Conservation (phyloP, 2,329 filamentous ascomycete species). For the Fusarium tuaranense region DNA sequence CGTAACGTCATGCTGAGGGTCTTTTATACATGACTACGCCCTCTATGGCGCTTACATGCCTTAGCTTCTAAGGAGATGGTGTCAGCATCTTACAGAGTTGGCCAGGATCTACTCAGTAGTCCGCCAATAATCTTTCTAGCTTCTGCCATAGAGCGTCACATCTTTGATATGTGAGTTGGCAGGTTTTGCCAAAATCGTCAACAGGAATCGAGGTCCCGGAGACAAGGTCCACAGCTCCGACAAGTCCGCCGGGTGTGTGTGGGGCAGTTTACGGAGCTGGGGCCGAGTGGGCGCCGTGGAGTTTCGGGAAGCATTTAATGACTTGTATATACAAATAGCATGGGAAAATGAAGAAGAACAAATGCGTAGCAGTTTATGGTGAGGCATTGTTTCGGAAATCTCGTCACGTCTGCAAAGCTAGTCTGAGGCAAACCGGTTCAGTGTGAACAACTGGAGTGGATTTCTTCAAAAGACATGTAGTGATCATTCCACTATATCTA, state of each 20-base stretch:
- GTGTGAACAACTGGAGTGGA: not conserved
- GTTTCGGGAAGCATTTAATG: not conserved
- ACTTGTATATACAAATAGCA: not conserved
- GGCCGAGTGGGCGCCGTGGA: not conserved
- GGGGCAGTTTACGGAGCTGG: not conserved
- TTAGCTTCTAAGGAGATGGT: not conserved
- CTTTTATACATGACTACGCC: not conserved
- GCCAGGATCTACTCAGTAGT: not conserved
- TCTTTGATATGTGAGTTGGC: not conserved
- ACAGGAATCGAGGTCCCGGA: not conserved
- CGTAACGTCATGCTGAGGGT: not conserved
- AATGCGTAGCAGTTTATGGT: not conserved
- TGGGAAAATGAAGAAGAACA: not conserved
- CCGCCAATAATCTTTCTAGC: not conserved
- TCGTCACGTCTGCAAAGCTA: not conserved
- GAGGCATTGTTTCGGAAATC: not conserved
- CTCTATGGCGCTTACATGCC: not conserved
- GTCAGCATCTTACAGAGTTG: conserved; percentile 6
- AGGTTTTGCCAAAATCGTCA: not conserved
- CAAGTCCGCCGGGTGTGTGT: not conserved
- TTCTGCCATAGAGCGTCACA: not conserved
- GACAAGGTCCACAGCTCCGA: not conserved
- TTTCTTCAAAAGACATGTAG: not conserved
- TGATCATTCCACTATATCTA: not conserved
- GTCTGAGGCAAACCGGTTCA: not conserved